Evolutionary conservation across 352 stramenopile genomes (phyloP).

Genomic region (Globisporangium sylvaticum): DNA sequence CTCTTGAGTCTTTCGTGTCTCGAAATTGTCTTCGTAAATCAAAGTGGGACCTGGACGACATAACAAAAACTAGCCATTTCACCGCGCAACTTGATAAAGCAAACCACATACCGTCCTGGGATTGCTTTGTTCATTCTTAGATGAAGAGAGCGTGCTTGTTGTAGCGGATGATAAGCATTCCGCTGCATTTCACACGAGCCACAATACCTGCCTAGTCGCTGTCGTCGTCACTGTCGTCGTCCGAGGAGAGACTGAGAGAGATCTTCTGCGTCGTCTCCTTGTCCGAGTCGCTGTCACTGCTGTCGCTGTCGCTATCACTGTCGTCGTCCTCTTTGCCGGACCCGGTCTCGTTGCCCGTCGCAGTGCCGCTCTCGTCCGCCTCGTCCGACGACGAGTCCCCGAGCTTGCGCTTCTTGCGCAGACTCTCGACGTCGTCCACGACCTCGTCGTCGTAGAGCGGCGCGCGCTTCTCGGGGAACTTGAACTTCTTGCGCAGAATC

Average conservation of each 20-base stretch:
- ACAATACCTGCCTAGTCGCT: constrained; percentile 19
- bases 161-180: neutral
- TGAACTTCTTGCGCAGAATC: constrained; percentile 76
- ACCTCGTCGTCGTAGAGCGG: constrained; percentile 74
- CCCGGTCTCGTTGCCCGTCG: constrained; percentile 27
- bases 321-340: constrained; percentile 28
- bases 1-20: neutral
- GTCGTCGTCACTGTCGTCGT: constrained; percentile 49
- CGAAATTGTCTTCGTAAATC: neutral
- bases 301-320: constrained; percentile 46
- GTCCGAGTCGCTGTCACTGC: constrained; percentile 56
- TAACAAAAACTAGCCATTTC: neutral
- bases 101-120: neutral
- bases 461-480: constrained; percentile 61
- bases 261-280: constrained; percentile 57
- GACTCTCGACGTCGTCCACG: constrained; percentile 58
- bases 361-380: constrained; percentile 24
- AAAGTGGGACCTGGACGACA: neutral
- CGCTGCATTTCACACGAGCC: neutral
- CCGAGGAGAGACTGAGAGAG: constrained; percentile 67
- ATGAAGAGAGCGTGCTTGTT: neutral
- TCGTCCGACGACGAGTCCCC: constrained; percentile 22
- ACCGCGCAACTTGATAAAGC: neutral
- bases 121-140: constrained; percentile 3
- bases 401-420: constrained; percentile 68